phyloP scores from a whole-genome alignment of 169 alveolate species.

The Eimeria praecox region DNA sequence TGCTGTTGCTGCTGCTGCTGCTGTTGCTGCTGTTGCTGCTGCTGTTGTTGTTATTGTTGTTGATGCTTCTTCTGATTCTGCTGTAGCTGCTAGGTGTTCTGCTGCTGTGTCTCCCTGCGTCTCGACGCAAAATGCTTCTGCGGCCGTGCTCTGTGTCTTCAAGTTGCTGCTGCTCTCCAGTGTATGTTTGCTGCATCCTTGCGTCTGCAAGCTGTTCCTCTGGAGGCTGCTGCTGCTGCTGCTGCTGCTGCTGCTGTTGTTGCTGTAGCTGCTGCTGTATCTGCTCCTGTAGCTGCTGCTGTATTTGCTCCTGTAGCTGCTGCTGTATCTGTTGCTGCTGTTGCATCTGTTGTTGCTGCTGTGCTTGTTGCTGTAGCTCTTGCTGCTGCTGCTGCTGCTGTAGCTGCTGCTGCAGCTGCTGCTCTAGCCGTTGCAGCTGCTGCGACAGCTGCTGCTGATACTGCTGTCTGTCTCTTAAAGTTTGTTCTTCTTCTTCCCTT shows the following conservation, averaged over 20 bases:
- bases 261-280: too few species aligned
- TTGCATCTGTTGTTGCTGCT: neutral
- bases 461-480: neutral
- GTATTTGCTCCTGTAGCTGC: too few species aligned
- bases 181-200: neutral
- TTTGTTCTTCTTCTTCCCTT: slow-evolving; percentile 31
- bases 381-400: neutral
- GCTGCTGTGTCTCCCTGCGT: neutral
- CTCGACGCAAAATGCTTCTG: neutral
- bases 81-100: neutral
- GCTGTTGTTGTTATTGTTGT: neutral
- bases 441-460: neutral
- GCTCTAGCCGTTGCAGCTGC: neutral
- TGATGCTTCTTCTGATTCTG: neutral
- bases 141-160: neutral
- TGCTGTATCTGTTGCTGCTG: neutral
- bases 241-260: neutral
- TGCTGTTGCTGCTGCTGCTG: slow-evolving; percentile 5
- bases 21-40: neutral
- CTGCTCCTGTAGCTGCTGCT: too few species aligned
- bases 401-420: neutral
- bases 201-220: neutral
- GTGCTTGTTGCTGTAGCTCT: neutral
- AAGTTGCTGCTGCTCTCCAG: neutral
- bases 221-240: neutral